phyloP scores from a whole-genome alignment of 805 yeast species.

The Scheffersomyces amazonensis region DNA sequence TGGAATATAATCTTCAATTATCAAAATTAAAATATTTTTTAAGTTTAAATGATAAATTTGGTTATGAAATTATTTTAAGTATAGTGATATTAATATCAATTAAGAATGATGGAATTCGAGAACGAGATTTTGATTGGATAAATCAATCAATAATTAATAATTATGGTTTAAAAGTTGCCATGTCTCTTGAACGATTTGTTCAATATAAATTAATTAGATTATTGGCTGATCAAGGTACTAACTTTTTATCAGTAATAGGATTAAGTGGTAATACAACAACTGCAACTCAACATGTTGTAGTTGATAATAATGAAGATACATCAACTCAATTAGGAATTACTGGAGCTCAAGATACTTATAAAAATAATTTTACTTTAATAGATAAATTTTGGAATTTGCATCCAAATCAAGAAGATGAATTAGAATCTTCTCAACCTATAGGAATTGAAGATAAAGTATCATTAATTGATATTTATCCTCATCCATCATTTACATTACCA shows the following conservation, averaged over 20 bases:
- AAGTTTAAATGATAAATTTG: slow-evolving; percentile 24
- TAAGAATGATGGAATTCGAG: slow-evolving; percentile 66
- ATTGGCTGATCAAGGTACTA: slow-evolving; percentile 13
- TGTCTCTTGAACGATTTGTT: slow-evolving; percentile 47
- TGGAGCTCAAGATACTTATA: slow-evolving; percentile 26
- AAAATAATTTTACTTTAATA: slow-evolving; percentile 34
- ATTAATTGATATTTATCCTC: slow-evolving; percentile 36
- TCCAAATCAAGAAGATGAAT: slow-evolving; percentile 34
- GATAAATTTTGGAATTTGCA: slow-evolving; percentile 47
- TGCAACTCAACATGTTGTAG: slow-evolving; percentile 4
- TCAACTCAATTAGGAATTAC: slow-evolving; percentile 26
- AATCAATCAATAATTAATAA: slow-evolving; percentile 55
- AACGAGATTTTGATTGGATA: slow-evolving; percentile 56
- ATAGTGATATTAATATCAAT: slow-evolving; percentile 57
- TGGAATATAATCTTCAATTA: slow-evolving; percentile 33
- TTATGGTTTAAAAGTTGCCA: slow-evolving; percentile 58
- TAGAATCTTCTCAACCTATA: slow-evolving; percentile 5
- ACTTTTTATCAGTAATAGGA: slow-evolving; percentile 21
- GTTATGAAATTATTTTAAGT: slow-evolving; percentile 45
- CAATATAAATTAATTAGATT: slow-evolving; percentile 47
- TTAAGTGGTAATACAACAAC: slow-evolving; percentile 9
- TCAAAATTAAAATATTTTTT: slow-evolving; percentile 36
- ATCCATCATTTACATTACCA: slow-evolving; percentile 66
- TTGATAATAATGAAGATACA: slow-evolving; percentile 11
- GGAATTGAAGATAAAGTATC: neutral